Conservation (phyloP, 352 stramenopile genomes). For the Phytophthora cactorum region DNA sequence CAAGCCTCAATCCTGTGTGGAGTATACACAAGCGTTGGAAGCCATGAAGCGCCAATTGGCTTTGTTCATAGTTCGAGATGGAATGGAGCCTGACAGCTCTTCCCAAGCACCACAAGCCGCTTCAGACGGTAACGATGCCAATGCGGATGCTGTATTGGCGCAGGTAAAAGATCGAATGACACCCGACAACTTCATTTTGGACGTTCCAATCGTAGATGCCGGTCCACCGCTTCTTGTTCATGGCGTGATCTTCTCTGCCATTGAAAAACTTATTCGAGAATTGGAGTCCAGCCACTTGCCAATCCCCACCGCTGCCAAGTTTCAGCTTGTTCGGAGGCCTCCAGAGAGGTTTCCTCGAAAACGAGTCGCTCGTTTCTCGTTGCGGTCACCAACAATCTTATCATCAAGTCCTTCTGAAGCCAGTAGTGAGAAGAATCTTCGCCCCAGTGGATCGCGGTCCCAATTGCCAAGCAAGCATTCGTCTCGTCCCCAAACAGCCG, state of each 20-base stretch:
- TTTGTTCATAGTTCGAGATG: slow-evolving; percentile 30
- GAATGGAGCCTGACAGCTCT: not conserved
- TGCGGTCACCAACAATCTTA: slow-evolving; percentile 12
- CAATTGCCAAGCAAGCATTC: slow-evolving; percentile 18
- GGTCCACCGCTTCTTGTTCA: slow-evolving; percentile 65
- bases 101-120: not conserved
- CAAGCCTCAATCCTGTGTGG: slow-evolving; percentile 29
- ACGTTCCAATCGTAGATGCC: slow-evolving; percentile 56
- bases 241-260: slow-evolving; percentile 45
- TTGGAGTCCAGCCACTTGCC: slow-evolving; percentile 64
- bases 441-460: slow-evolving; percentile 2
- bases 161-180: slow-evolving; percentile 34
- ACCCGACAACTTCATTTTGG: slow-evolving; percentile 59
- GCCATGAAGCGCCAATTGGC: slow-evolving; percentile 30
- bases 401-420: slow-evolving; percentile 16
- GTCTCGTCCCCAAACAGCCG: slow-evolving; percentile 31
- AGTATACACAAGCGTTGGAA: slow-evolving; percentile 40
- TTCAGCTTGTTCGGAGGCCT: slow-evolving; percentile 81
- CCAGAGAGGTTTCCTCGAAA: slow-evolving; percentile 67
- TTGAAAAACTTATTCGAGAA: slow-evolving; percentile 76
- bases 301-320: slow-evolving; percentile 67
- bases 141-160: slow-evolving; percentile 2
- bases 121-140: not conserved
- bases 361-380: slow-evolving; percentile 59
- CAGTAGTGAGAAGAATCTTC: slow-evolving; percentile 31